phyloP scores from a whole-genome alignment of 2,329 filamentous ascomycete species.

The Monilinia laxa region DNA sequence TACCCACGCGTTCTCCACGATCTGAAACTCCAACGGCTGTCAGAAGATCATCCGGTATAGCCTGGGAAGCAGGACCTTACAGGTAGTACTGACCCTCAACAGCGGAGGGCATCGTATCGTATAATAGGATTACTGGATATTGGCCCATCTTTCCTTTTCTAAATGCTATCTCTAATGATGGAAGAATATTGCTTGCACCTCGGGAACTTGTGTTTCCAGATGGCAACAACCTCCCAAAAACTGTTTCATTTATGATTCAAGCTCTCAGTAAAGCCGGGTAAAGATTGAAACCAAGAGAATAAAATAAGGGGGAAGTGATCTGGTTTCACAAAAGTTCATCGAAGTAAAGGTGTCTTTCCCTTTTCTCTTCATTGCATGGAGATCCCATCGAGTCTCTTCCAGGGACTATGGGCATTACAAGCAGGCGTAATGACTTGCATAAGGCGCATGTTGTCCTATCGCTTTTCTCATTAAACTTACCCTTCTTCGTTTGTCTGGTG shows the following conservation, averaged over 20 bases:
- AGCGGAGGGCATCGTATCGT: constrained; percentile 16
- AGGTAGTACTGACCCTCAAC: constrained; percentile 17
- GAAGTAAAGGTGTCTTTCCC: constrained; percentile 5
- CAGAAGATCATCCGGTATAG: constrained; percentile 27
- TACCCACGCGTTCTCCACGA: constrained; percentile 37
- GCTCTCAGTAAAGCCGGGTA: background rate
- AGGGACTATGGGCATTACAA: constrained; percentile 25
- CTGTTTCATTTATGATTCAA: background rate
- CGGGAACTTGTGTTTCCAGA: background rate
- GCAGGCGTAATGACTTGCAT: constrained; percentile 29
- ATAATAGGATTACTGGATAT: background rate
- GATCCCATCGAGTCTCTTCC: constrained; percentile 34
- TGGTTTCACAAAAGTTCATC: constrained; percentile 14
- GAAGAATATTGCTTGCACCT: constrained; percentile 7
- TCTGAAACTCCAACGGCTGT: constrained; percentile 38
- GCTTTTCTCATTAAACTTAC: constrained; percentile 20
- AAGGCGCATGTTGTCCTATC: constrained; percentile 32
- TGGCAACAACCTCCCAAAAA: background rate
- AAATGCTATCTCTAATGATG: background rate
- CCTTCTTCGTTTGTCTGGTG: constrained; percentile 36
- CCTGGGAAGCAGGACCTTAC: constrained; percentile 6
- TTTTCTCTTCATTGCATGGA: constrained; percentile 22
- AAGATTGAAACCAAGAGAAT: background rate
- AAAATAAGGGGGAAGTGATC: background rate
- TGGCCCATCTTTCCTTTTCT: background rate